A percentile compares a stretch with the other conserved stretches of the same genome.
phyloP scores from a whole-genome alignment of 2,329 filamentous ascomycete genomes.

The Curvularia lunata region DNA sequence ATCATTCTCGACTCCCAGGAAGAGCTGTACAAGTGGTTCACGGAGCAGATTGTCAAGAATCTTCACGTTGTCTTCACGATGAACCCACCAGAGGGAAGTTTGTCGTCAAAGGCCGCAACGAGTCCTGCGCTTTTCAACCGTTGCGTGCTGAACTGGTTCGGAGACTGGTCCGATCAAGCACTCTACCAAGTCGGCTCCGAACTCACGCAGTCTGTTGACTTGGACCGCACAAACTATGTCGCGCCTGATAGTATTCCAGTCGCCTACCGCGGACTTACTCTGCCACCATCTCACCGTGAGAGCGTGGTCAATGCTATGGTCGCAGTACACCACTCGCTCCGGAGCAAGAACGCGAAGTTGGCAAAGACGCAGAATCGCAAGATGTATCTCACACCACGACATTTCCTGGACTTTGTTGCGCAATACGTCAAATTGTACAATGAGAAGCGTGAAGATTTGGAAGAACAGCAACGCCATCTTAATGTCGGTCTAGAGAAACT shows the following conservation, averaged over 20 bases:
- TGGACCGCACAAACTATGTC: constrained; percentile 84
- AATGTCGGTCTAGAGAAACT: constrained; percentile 98
- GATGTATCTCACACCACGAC: constrained; percentile 92
- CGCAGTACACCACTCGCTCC: constrained; percentile 94
- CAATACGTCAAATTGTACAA: constrained; percentile 98
- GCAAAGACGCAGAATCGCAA: constrained; percentile 90
- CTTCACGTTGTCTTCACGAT: constrained; percentile 99
- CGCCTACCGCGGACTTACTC: constrained; percentile 81
- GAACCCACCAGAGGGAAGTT: constrained; percentile 95
- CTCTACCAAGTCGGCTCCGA: constrained; percentile 97
- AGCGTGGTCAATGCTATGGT: constrained; percentile 98
- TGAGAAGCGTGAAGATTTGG: constrained; percentile 96
- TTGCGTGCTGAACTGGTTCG: constrained; percentile 99
- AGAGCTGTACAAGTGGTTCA: constrained; percentile 99
- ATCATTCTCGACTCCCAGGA: constrained; percentile 95
- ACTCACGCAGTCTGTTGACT: constrained; percentile 92
- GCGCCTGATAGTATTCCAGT: constrained; percentile 92
- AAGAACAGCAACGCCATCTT: constrained; percentile 97
- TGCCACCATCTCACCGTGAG: constrained; percentile 90
- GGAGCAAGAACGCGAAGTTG: constrained; percentile 85
- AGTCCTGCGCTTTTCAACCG: constrained; percentile 98
- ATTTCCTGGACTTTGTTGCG: constrained; percentile 97
- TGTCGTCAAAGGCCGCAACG: constrained; percentile 95
- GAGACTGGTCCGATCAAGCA: constrained; percentile 99
- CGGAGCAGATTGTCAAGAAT: constrained; percentile 98